Base-by-base conservation (phyloP, 2,329 filamentous ascomycete genomes). In the Raffaelea arxii region DNA sequence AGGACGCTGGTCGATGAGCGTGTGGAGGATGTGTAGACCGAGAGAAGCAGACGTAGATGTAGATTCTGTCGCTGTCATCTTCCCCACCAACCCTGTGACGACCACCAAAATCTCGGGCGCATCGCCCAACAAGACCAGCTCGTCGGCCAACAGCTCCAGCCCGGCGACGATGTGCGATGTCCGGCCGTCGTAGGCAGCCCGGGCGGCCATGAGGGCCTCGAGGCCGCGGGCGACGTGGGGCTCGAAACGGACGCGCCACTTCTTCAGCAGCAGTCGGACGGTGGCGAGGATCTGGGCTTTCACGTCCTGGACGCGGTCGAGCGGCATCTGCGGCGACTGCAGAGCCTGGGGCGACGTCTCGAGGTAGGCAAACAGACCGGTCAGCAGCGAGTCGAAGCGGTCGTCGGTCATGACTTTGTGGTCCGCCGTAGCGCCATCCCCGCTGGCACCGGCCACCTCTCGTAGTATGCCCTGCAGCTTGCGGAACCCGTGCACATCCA, bases 401-500 rank as follows among this genome's bases (percentile, higher is more conserved):
- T 82, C 78, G 49, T 82, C 77, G 2, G 74, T 72, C 58, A 85
- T 79, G 19, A 78, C 70, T n/a, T n/a, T n/a, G n/a, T n/a, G n/a
- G n/a, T n/a, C n/a, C 14, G 79, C 75, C 58, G 72, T 77, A 18
- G 19, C 16, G 14, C 32, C 32, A 18, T 18, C 32, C 16, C 16
- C 16, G 32, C 32, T 18, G 16, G 32, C 32, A 10, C 14, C 32
- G 5, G 32, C 32, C 16, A 47, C 48, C 49, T 84, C 81, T 52
- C 83, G 80, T 49, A 88, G 74, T 53, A 89, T 74, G 35, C 81
- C 81, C 61, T 90, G 85, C 42, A 90, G 69, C 57, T 86, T 85
- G 45, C 85, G 78, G 70, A 90, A 88, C 47, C 85, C 85, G 58
- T 89, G 84, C 4, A 86, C 84, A 58, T 90, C 86, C n/a, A 91